Evolutionary conservation across 2,329 filamentous ascomycete genomes (phyloP).

Genomic region (Hypoxylon sp.): DNA sequence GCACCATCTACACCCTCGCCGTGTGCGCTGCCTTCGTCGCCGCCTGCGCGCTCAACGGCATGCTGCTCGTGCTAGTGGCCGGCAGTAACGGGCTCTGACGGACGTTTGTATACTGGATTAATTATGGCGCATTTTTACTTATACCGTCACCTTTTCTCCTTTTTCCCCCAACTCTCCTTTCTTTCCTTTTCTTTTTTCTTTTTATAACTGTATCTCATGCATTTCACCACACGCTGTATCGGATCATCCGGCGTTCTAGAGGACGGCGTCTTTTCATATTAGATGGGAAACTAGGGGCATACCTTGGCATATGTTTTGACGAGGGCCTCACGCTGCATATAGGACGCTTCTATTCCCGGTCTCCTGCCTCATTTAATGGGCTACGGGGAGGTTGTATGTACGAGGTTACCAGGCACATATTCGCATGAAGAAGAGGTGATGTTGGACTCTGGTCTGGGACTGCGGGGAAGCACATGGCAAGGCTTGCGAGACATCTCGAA

Average conservation of each 20-base stretch:
- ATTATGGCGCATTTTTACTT: conserved; percentile 7
- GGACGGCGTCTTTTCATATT: background rate
- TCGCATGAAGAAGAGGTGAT: background rate
- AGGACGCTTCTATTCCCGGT: background rate
- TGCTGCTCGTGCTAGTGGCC: conserved; percentile 60
- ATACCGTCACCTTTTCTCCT: no score
- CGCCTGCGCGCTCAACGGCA: conserved; percentile 59
- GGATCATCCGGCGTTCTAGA: conserved; percentile 8
- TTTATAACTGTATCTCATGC: background rate
- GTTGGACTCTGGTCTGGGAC: background rate
- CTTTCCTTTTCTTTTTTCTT: background rate
- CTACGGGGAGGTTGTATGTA: background rate
- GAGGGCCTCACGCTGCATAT: conserved; percentile 2
- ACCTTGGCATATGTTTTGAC: conserved; percentile 27
- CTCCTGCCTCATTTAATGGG: background rate
- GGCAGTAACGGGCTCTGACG: conserved; percentile 48
- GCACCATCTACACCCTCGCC: conserved; percentile 53
- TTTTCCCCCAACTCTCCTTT: background rate
- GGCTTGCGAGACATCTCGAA: background rate
- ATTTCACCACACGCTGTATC: conserved; percentile 5
- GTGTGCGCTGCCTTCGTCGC: conserved; percentile 54
- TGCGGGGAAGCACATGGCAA: background rate
- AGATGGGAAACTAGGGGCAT: conserved; percentile 15
- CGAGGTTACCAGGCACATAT: background rate
- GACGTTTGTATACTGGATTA: background rate